Evolutionary conservation across 768 basidiomycete species (phyloP), one percentile per base, ranked within the genome.

Genomic region (Agrocybe pediades): DNA sequence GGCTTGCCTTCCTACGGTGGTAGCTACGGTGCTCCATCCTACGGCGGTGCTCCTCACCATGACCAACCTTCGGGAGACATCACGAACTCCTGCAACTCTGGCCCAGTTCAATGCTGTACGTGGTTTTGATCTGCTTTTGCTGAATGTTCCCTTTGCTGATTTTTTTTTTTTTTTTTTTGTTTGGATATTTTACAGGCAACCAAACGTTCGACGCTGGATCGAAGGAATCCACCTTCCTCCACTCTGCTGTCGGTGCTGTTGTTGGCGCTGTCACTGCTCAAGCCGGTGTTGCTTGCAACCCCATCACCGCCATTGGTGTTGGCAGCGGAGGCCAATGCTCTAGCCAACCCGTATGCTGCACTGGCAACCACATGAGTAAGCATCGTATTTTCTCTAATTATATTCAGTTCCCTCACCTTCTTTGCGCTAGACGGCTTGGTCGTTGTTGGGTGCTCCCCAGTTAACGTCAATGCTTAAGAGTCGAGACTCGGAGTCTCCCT

Each of bases 51-150:
- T 36, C 4, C 33, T n/a, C 29, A 30, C 29, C 29, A 6, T 6
- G 6, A 30, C 29, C 29, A 30, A 15, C 33, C 33, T n/a, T 36
- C 33, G 13, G 58, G 53, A 3, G 46, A 36, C 6, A 55, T 50
- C 36, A n/a, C 23, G n/a, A 40, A 42, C 21, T 54, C 54, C 9
- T 67, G 66, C 62, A 62, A 61, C 61, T 64, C 66, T 39, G 66
- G 66, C 9, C 11, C 55, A 20, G 39, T 60, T 19, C 59, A 65
- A 21, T 67, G 66, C 57, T 67, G 66, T 54, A 17, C 13, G 54
- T 47, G 17, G 8, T 16, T 36, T 19, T n/a, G n/a, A 25, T 41
- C 26, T 26, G 15, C 11, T 42, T 29, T 4, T 20, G n/a, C 15
- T 17, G 7, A 33, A 4, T 46, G 5, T 11, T 51, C 48, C 53